Evolutionary conservation across 805 yeast genomes (phyloP).

Genomic region (Kregervanrija fluxuum): DNA sequence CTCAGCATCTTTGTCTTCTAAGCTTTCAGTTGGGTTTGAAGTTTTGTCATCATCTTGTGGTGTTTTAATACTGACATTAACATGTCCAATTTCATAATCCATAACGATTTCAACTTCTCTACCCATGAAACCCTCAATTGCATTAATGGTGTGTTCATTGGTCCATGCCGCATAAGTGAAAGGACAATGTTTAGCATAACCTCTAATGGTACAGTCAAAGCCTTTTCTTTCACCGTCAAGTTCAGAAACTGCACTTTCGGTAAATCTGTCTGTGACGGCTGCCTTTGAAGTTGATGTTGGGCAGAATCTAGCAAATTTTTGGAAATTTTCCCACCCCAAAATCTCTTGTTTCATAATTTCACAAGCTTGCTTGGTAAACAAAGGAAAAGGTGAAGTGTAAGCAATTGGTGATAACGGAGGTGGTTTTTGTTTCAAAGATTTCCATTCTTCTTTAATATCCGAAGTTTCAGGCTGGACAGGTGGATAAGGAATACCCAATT

Average conservation of each 20-base stretch:
- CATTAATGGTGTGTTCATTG: constrained; percentile 48
- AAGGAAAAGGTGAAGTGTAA: constrained; percentile 52
- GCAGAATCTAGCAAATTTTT: constrained; percentile 36
- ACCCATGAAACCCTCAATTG: constrained; percentile 52
- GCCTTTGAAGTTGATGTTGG: constrained; percentile 26
- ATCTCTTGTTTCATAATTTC: constrained; percentile 52
- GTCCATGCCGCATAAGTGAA: constrained; percentile 53
- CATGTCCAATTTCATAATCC: constrained; percentile 52
- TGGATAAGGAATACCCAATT: no score
- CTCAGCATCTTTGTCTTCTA: constrained; percentile 30
- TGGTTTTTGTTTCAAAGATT: no score
- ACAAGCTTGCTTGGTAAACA: constrained; percentile 54
- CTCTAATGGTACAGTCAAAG: constrained; percentile 42
- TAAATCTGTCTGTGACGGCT: no score
- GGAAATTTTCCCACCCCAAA: constrained; percentile 38
- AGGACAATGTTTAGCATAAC: constrained; percentile 42
- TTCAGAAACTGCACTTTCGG: no score
- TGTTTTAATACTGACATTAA: constrained; percentile 40
- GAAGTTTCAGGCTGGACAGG: no score
- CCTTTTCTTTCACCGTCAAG: constrained; percentile 20
- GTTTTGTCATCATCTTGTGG: no score
- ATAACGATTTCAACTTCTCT: constrained; percentile 46
- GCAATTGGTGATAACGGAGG: constrained; percentile 29
- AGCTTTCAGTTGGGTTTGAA: constrained; percentile 20
- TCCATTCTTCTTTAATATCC: no score